Percentiles rank a stretch among this genome's conserved stretches.
Evolutionary conservation across 75 land plant species (phyloP).

Genomic region (Pinus albicaulis): DNA sequence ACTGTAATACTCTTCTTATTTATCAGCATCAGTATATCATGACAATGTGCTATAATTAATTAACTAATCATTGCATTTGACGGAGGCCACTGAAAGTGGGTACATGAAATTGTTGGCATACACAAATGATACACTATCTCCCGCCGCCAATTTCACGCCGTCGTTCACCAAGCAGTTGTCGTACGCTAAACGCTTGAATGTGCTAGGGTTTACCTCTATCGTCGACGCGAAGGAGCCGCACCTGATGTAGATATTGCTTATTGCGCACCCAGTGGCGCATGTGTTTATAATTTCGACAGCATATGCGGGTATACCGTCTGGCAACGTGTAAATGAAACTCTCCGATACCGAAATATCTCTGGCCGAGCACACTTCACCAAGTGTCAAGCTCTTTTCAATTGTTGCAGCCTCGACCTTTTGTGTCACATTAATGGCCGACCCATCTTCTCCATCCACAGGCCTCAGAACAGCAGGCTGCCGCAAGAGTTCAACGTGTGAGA

Average conservation of each 20-base stretch:
- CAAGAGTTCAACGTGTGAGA: too few species aligned
- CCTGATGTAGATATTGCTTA: constrained; percentile 31
- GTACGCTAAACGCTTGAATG: constrained; percentile 29
- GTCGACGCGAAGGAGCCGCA: constrained; percentile 51
- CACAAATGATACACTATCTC: constrained; percentile 35
- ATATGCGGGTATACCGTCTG: constrained; percentile 41
- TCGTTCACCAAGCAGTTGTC: constrained; percentile 47
- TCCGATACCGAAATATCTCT: constrained; percentile 31
- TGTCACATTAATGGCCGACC: too few species aligned
- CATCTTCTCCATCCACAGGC: too few species aligned
- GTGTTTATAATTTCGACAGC: constrained; percentile 43
- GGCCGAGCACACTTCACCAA: constrained; percentile 18
- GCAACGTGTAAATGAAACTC: constrained; percentile 27
- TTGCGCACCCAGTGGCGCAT: constrained; percentile 31
- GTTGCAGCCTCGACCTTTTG: too few species aligned
- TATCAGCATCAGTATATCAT: too few species aligned
- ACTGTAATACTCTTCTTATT: too few species aligned
- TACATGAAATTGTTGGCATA: constrained; percentile 44
- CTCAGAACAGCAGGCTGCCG: too few species aligned
- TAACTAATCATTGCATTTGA: not conserved
- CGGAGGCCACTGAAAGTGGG: constrained; percentile 31
- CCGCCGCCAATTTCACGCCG: constrained; percentile 29
- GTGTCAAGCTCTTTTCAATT: too few species aligned
- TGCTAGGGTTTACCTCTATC: constrained; percentile 37
- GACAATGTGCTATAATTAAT: too few species aligned